Percentiles rank a stretch among this genome's conserved stretches.
These are phyloP conservation scores for Trichoderma simmonsii DNA, from an alignment of 2,329 filamentous ascomycete genomes.

Conservation along the genomic window DNA sequence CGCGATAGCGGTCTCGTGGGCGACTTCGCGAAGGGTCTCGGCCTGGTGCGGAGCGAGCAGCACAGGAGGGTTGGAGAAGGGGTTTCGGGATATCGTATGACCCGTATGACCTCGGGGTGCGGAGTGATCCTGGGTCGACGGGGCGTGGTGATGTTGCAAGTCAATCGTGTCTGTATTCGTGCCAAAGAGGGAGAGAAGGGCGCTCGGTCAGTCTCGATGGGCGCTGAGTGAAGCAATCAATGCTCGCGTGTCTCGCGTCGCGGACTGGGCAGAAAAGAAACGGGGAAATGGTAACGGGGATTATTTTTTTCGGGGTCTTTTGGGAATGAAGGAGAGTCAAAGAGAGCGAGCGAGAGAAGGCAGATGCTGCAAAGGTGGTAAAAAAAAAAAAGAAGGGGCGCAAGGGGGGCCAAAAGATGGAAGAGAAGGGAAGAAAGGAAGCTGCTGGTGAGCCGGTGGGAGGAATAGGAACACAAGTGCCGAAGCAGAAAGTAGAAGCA, in stretches of 20 bases:
- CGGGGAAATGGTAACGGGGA: not conserved
- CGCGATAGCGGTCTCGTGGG: constrained; percentile 72
- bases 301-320: not conserved
- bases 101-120: constrained; percentile 22
- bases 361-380: not conserved
- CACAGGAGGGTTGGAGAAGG: constrained; percentile 36
- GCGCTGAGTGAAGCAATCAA: constrained; percentile 7
- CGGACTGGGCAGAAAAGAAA: constrained; percentile 19
- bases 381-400: constrained; percentile 1
- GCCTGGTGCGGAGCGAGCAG: constrained; percentile 76
- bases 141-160: constrained; percentile 78
- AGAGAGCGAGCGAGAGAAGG: constrained; percentile 4
- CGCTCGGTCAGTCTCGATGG: constrained; percentile 22
- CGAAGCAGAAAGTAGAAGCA: not conserved
- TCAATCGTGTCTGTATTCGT: constrained; percentile 77
- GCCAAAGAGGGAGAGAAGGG: constrained; percentile 4
- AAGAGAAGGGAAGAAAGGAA: constrained; percentile 3
- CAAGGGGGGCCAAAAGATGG: not conserved
- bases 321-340: not conserved
- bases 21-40: constrained; percentile 75
- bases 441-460: not conserved
- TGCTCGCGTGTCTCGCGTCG: constrained; percentile 18
- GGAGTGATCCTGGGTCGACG: constrained; percentile 80
- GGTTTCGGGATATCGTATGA: constrained; percentile 38
- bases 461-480: not conserved